Evolutionary conservation across 2,329 filamentous ascomycete genomes (phyloP).

Genomic region (Penicillium sp.): DNA sequence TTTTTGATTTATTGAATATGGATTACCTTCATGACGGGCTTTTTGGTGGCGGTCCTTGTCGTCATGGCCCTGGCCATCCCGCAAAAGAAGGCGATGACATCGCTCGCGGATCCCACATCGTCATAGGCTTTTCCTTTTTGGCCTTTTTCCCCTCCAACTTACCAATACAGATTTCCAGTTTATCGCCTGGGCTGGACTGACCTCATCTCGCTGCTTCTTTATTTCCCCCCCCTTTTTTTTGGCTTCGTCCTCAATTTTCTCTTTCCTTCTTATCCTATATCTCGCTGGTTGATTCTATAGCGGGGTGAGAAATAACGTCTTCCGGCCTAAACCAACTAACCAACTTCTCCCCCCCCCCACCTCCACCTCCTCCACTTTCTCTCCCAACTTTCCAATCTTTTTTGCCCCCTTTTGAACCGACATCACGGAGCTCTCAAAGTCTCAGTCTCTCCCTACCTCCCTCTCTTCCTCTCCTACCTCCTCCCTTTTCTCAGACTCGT

Average conservation of each 20-base stretch:
- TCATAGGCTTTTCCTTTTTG: slow-evolving; percentile 12
- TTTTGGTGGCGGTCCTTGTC: not conserved
- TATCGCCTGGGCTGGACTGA: not conserved
- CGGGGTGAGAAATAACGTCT: not conserved
- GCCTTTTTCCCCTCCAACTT: slow-evolving; percentile 1
- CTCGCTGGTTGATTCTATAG: not conserved
- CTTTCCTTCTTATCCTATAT: slow-evolving; percentile 1
- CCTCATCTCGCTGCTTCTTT: not conserved
- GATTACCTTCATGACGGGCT: not conserved
- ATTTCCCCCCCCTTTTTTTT: slow-evolving; percentile 2
- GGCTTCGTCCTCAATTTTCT: not conserved
- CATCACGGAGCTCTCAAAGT: not conserved
- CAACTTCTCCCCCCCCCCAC: not conserved
- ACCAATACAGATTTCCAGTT: not conserved
- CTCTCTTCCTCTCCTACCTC: not conserved
- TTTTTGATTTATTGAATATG: not conserved
- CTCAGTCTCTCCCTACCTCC: slow-evolving; percentile 1
- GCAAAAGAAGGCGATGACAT: slow-evolving; percentile 13
- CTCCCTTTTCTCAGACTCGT: not conserved
- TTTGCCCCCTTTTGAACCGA: not conserved
- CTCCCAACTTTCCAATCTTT: slow-evolving; percentile 3
- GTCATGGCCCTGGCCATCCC: not conserved
- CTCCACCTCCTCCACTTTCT: not conserved
- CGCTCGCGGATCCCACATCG: slow-evolving; percentile 10
- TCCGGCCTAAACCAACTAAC: not conserved